Percentiles rank a stretch among this genome's conserved stretches.
Evolutionary conservation across 2,329 filamentous ascomycete species (phyloP).

Genomic region (Ceratocystis cubensis): DNA sequence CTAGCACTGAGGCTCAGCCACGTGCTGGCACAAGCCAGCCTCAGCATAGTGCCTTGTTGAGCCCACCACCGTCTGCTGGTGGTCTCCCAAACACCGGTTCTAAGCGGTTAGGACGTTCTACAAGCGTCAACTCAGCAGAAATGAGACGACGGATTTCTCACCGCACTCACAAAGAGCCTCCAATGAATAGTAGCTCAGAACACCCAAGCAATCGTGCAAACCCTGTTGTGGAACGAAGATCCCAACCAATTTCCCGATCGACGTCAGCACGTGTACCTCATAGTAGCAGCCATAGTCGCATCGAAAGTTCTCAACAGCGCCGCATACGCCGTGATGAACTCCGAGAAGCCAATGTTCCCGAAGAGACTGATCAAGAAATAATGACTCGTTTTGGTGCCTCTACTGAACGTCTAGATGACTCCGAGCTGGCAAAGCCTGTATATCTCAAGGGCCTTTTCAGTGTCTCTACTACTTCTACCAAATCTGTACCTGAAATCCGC

Average conservation of each 20-base stretch:
- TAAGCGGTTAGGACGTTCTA: constrained; percentile 68
- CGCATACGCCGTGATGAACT: constrained; percentile 56
- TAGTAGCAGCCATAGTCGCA: constrained; percentile 77
- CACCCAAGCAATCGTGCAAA: constrained; percentile 50
- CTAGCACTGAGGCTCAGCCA: constrained; percentile 31
- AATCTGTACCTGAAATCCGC: constrained; percentile 74
- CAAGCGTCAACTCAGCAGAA: constrained; percentile 83
- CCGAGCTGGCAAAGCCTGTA: constrained; percentile 81
- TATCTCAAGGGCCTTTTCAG: constrained; percentile 95
- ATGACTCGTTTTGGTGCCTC: constrained; percentile 45
- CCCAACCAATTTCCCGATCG: constrained; percentile 41
- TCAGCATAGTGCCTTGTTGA: constrained; percentile 66
- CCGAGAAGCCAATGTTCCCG: constrained; percentile 66
- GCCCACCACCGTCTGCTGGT: constrained; percentile 54
- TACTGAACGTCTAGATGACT: constrained; percentile 49
- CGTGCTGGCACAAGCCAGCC: constrained; percentile 51
- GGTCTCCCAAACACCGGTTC: constrained; percentile 44
- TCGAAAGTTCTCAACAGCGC: constrained; percentile 84
- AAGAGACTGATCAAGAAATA: constrained; percentile 71
- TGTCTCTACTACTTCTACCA: constrained; percentile 89
- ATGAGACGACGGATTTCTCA: constrained; percentile 50
- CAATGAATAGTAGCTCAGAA: constrained; percentile 67
- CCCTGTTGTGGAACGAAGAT: constrained; percentile 39
- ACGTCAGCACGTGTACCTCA: constrained; percentile 60
- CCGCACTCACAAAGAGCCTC: constrained; percentile 48